A percentile compares a stretch with the other conserved stretches of the same genome.
Evolutionary conservation across 768 basidiomycete genomes (phyloP).

Genomic region (Amanita phalloides): DNA sequence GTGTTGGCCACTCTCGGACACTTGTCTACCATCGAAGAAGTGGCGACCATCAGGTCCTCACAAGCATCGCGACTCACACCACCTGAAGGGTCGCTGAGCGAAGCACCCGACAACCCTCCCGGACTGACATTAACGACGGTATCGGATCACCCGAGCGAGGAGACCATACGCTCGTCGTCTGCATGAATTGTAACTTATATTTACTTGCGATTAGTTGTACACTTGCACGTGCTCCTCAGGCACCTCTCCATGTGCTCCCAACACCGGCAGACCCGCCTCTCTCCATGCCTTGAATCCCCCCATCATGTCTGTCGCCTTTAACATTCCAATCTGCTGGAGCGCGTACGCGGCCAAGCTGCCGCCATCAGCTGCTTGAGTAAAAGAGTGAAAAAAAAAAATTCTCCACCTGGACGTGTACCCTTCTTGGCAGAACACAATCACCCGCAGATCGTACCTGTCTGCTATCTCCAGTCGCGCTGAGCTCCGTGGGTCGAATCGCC

Average conservation of each 20-base stretch:
- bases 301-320: conserved; percentile 69
- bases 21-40: not conserved
- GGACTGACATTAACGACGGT: not conserved
- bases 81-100: conserved; percentile 16
- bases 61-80: conserved; percentile 13
- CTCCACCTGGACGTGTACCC: conserved; percentile 47
- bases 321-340: conserved; percentile 57
- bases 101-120: not conserved
- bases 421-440: conserved; percentile 69
- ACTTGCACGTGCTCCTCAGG: not conserved
- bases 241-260: conserved; percentile 9
- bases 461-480: conserved; percentile 51
- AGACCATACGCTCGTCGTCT: not conserved
- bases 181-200: not conserved
- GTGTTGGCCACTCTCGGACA: not conserved
- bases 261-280: conserved; percentile 52
- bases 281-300: conserved; percentile 71
- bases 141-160: not conserved
- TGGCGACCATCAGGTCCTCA: conserved; percentile 3
- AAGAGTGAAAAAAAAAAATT: too few species aligned
- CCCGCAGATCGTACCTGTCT: conserved; percentile 63
- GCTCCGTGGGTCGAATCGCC: conserved; percentile 67
- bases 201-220: not conserved
- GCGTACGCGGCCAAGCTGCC: conserved; percentile 46
- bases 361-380: too few species aligned